phyloP scores from a whole-genome alignment of 768 basidiomycete genomes.

The Cyclocybe aegerita region DNA sequence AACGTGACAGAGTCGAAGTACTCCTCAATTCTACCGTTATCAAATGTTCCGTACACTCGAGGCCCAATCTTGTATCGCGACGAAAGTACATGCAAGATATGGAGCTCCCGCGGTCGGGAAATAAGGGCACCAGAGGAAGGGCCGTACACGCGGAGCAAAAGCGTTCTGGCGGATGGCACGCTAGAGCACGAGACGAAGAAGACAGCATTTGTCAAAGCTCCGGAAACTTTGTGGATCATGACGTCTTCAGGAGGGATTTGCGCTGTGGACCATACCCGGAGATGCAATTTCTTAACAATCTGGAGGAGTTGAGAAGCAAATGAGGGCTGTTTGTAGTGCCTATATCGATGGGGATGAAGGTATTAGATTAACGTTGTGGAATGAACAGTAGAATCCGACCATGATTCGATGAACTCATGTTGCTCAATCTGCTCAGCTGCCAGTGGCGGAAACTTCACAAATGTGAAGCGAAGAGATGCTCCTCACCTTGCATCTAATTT shows the following conservation, averaged over 20 bases:
- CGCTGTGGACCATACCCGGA: slow-evolving; percentile 57
- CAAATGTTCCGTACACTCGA: slow-evolving; percentile 90
- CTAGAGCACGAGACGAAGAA: slow-evolving; percentile 87
- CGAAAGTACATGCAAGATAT: slow-evolving; percentile 86
- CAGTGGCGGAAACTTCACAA: slow-evolving; percentile 30
- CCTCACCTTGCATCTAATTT: slow-evolving; percentile 73
- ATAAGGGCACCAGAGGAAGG: slow-evolving; percentile 84
- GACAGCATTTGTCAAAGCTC: slow-evolving; percentile 92
- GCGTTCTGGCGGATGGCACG: slow-evolving; percentile 49
- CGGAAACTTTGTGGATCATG: slow-evolving; percentile 79
- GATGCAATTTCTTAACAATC: slow-evolving; percentile 51
- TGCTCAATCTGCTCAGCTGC: slow-evolving; percentile 31
- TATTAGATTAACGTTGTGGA: slow-evolving; percentile 18
- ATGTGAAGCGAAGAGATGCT: slow-evolving; percentile 23
- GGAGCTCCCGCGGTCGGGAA: slow-evolving; percentile 83
- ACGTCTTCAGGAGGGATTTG: slow-evolving; percentile 49
- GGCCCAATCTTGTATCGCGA: slow-evolving; percentile 89
- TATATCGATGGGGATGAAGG: slow-evolving; percentile 28
- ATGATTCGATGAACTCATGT: slow-evolving; percentile 20
- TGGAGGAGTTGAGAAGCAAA: slow-evolving; percentile 60
- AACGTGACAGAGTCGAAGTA: slow-evolving; percentile 90
- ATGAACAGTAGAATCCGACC: slow-evolving; percentile 31
- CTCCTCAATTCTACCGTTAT: slow-evolving; percentile 94
- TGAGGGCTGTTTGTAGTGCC: slow-evolving; percentile 59
- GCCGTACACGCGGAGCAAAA: slow-evolving; percentile 92